These are phyloP conservation scores for Fraxinus pennsylvanica DNA, from an alignment of 257 asterid species.

Conservation along the genomic window DNA sequence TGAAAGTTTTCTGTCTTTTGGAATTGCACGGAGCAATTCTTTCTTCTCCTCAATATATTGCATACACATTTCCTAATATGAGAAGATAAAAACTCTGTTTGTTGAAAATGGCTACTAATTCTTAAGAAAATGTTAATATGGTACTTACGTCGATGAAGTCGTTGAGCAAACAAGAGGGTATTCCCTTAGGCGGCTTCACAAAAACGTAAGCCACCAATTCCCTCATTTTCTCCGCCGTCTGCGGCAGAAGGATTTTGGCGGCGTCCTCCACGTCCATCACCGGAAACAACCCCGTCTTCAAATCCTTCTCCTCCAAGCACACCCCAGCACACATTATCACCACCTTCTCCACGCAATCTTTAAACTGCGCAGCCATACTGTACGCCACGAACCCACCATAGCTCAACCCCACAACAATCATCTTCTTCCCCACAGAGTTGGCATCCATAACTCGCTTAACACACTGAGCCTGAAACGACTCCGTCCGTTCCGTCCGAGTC, in stretches of 20 bases:
- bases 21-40: conserved; percentile 56
- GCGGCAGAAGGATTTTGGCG: conserved; percentile 57
- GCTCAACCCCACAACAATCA: conserved; percentile 61
- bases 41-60: conserved; percentile 56
- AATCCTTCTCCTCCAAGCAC: conserved; percentile 67
- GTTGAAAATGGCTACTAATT: too few species aligned
- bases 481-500: conserved; percentile 56
- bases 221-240: conserved; percentile 62
- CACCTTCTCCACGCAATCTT: conserved; percentile 50
- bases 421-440: conserved; percentile 41
- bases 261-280: conserved; percentile 60
- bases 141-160: conserved; percentile 54
- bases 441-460: conserved; percentile 55
- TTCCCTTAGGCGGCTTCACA: conserved; percentile 49
- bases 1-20: conserved; percentile 46
- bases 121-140: too few species aligned
- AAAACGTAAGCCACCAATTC: conserved; percentile 48
- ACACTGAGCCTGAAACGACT: conserved; percentile 64
- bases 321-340: conserved; percentile 73
- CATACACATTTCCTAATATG: conserved; percentile 54
- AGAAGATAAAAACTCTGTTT: too few species aligned
- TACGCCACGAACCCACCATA: conserved; percentile 82
- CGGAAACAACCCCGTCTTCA: conserved; percentile 58
- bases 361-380: conserved; percentile 60
- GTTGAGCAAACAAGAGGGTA: conserved; percentile 55